Percentiles rank a stretch among this genome's conserved stretches.
These are phyloP conservation scores for Helotiales sp. DNA, from an alignment of 2,329 filamentous ascomycete genomes.

Conservation along the genomic window DNA sequence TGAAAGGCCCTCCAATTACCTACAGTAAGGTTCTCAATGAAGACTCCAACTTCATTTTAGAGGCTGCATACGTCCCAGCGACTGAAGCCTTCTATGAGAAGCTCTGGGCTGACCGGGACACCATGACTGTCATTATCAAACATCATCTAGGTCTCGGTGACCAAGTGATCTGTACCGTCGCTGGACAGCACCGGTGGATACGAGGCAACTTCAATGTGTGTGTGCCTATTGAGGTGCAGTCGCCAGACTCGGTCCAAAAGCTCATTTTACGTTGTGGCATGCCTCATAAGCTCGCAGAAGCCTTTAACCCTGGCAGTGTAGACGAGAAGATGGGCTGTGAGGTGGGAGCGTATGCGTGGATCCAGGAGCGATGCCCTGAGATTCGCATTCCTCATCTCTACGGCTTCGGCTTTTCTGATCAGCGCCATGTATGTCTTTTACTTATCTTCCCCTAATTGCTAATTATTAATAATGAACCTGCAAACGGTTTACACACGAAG, in stretches of 20 bases:
- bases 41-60: neutral
- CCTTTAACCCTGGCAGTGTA: neutral
- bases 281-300: neutral
- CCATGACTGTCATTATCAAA: conserved; percentile 34
- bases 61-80: conserved; percentile 10
- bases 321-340: neutral
- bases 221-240: neutral
- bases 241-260: neutral
- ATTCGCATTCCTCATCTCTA: neutral
- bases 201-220: conserved; percentile 29
- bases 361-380: neutral
- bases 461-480: neutral
- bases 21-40: neutral
- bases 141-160: conserved; percentile 28
- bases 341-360: neutral
- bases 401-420: neutral
- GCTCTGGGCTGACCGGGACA: conserved; percentile 24
- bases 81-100: conserved; percentile 31
- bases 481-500: neutral
- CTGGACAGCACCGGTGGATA: conserved; percentile 36
- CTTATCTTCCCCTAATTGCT: neutral
- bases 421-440: neutral
- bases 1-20: neutral
- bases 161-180: conserved; percentile 1
- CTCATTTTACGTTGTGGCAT: neutral